phyloP scores from a whole-genome alignment of 176 grass and related monocot species.

The Tillandsia fasciculata region DNA sequence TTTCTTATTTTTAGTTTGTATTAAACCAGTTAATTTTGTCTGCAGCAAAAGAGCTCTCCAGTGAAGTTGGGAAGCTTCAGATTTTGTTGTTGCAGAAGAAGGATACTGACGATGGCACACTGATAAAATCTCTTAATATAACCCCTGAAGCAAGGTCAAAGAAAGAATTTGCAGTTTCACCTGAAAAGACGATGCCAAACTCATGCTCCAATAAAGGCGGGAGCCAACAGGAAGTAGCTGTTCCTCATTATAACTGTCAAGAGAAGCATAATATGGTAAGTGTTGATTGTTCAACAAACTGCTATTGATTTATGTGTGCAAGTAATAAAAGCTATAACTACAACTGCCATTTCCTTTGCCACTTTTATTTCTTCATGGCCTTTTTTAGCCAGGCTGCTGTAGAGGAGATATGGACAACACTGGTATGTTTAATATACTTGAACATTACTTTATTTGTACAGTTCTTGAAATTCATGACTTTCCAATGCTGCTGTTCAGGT shows the following conservation, averaged over 20 bases:
- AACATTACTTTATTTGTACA: neutral
- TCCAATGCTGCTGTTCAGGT: slow-evolving; percentile 21
- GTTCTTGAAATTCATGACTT: slow-evolving; percentile 21
- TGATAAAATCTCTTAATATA: slow-evolving; percentile 1
- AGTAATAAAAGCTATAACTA: neutral
- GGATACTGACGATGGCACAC: slow-evolving; percentile 14
- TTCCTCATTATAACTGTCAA: slow-evolving; percentile 9
- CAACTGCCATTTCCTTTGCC: slow-evolving; percentile 8
- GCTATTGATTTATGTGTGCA: neutral
- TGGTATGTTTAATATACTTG: slow-evolving; percentile 39
- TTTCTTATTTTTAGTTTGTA: neutral
- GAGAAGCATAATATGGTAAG: slow-evolving; percentile 25
- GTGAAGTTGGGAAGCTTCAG: slow-evolving; percentile 45
- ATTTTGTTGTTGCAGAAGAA: slow-evolving; percentile 36
- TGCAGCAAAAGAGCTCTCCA: slow-evolving; percentile 49
- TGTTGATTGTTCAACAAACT: neutral
- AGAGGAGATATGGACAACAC: slow-evolving; percentile 19
- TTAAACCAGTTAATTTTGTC: neutral
- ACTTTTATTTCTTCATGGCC: slow-evolving; percentile 16
- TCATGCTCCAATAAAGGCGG: slow-evolving; percentile 3
- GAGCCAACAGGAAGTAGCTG: slow-evolving; percentile 2
- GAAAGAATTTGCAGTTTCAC: slow-evolving; percentile 12
- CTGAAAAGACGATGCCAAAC: slow-evolving; percentile 12
- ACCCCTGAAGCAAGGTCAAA: neutral
- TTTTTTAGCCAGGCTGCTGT: slow-evolving; percentile 37